phyloP scores from a whole-genome alignment of 139 green algal genomes.

The Closterium sp. region DNA sequence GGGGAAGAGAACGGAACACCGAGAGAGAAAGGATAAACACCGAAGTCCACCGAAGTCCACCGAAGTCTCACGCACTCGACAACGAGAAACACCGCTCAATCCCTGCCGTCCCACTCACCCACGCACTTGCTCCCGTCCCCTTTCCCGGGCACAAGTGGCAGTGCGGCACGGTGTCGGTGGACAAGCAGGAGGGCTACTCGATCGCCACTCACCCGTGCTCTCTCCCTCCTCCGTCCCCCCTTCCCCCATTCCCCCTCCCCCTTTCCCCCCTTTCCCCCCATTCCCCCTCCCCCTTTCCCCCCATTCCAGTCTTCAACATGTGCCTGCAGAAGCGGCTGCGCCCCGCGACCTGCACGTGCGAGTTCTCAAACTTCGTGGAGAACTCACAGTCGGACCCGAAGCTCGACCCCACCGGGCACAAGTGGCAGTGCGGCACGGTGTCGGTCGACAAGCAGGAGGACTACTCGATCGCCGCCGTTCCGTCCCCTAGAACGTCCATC shows the following conservation, averaged over 20 bases:
- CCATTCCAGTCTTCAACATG: slow-evolving; percentile 23
- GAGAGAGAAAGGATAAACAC: too few species aligned
- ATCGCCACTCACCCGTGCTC: too few species aligned
- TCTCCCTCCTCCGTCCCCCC: neutral
- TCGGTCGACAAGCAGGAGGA: neutral
- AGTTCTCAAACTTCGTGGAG: neutral
- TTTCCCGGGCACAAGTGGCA: too few species aligned
- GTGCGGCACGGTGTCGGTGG: too few species aligned
- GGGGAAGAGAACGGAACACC: too few species aligned
- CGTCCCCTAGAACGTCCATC: neutral
- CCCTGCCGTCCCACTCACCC: too few species aligned
- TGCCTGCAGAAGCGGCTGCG: slow-evolving; percentile 25
- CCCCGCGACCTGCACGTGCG: slow-evolving; percentile 7
- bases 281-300: neutral
- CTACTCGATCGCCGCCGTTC: neutral
- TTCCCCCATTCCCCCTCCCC: neutral
- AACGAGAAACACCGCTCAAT: too few species aligned
- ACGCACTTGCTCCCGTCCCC: too few species aligned
- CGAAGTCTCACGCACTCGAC: too few species aligned
- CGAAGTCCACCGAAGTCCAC: too few species aligned
- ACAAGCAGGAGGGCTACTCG: too few species aligned
- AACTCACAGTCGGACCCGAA: neutral
- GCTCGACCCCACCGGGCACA: neutral
- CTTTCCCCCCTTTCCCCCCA: neutral
- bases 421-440: slow-evolving; percentile 3